phyloP scores from a whole-genome alignment of 768 basidiomycete species.

The Auricularia sp. region DNA sequence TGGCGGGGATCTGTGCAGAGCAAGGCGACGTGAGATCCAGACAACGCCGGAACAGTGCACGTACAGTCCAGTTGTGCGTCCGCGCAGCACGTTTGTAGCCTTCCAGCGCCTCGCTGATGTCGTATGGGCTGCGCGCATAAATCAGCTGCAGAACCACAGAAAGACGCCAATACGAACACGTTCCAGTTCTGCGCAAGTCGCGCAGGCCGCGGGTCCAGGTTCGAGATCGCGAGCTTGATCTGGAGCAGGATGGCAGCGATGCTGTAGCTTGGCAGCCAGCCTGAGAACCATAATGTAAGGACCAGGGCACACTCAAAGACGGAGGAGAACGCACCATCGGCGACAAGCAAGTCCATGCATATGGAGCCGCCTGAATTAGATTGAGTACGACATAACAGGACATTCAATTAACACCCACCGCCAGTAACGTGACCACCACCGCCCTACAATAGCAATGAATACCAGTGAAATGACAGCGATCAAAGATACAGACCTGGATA shows the following conservation, averaged over 20 bases:
- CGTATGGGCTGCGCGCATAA: slow-evolving; percentile 27
- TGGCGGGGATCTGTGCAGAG: too few relatives aligned
- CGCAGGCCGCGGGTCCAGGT: slow-evolving; percentile 54
- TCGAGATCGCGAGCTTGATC: slow-evolving; percentile 61
- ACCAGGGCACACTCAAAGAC: not conserved
- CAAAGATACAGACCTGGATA: slow-evolving; percentile 27
- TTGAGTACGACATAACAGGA: slow-evolving; percentile 14
- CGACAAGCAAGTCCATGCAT: slow-evolving; percentile 63
- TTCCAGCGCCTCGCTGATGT: slow-evolving; percentile 45
- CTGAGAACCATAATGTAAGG: slow-evolving; percentile 17
- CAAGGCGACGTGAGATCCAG: not conserved
- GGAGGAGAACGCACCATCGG: slow-evolving; percentile 36
- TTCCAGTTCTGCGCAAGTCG: slow-evolving; percentile 46
- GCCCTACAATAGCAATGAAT: slow-evolving; percentile 21
- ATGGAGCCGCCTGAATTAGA: slow-evolving; percentile 45
- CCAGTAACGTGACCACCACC: slow-evolving; percentile 63
- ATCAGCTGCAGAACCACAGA: not conserved
- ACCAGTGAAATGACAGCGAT: not conserved
- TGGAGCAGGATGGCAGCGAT: slow-evolving; percentile 43
- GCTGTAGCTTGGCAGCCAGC: slow-evolving; percentile 61
- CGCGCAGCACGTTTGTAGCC: slow-evolving; percentile 58
- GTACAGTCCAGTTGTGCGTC: slow-evolving; percentile 54
- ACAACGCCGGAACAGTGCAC: not conserved
- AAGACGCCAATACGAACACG: slow-evolving; percentile 21
- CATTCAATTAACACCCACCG: slow-evolving; percentile 25